Percentiles rank a stretch among this genome's conserved stretches.
Conservation (phyloP, 129 eudicot species). For the Pulicaria dysenterica region DNA sequence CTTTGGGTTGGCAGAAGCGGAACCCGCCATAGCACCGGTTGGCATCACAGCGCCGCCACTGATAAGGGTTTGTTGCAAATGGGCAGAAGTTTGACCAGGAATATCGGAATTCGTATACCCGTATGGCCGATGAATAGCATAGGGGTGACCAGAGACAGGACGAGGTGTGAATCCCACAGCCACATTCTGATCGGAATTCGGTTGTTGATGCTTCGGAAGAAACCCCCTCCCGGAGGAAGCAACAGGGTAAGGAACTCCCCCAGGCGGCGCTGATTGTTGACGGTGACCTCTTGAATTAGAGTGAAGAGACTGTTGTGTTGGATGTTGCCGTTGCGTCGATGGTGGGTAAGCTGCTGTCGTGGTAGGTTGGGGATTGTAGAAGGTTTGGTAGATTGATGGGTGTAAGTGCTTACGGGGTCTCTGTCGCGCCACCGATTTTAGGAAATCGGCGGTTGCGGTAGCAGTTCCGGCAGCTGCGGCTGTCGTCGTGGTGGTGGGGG, state of each 20-base stretch:
- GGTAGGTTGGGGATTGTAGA: conserved; percentile 39
- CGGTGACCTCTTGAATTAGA: conserved; percentile 25
- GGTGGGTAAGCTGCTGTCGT: conserved; percentile 35
- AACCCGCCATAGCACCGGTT: conserved; percentile 33
- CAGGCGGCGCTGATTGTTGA: conserved; percentile 27
- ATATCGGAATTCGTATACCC: conserved; percentile 39
- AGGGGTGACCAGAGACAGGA: conserved; percentile 20
- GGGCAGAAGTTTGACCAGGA: conserved; percentile 37
- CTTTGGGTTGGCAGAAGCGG: conserved; percentile 41
- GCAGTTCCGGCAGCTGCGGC: conserved; percentile 17
- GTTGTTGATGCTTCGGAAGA: conserved; percentile 16
- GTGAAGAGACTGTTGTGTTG: neutral
- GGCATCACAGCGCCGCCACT: conserved; percentile 38
- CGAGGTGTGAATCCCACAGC: conserved; percentile 40
- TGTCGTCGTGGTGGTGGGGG: conserved; percentile 30
- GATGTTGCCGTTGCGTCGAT: conserved; percentile 26
- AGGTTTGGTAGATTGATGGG: conserved; percentile 39
- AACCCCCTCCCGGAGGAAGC: conserved; percentile 55
- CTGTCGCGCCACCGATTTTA: conserved; percentile 36
- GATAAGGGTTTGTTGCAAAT: conserved; percentile 39
- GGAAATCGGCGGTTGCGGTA: conserved; percentile 31
- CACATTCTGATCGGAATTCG: conserved; percentile 5
- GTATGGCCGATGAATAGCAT: conserved; percentile 25
- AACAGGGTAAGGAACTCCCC: conserved; percentile 41
- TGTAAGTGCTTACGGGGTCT: conserved; percentile 31